Evolutionary conservation across 768 basidiomycete genomes (phyloP).

Genomic region (Pleurotus tuoliensis): DNA sequence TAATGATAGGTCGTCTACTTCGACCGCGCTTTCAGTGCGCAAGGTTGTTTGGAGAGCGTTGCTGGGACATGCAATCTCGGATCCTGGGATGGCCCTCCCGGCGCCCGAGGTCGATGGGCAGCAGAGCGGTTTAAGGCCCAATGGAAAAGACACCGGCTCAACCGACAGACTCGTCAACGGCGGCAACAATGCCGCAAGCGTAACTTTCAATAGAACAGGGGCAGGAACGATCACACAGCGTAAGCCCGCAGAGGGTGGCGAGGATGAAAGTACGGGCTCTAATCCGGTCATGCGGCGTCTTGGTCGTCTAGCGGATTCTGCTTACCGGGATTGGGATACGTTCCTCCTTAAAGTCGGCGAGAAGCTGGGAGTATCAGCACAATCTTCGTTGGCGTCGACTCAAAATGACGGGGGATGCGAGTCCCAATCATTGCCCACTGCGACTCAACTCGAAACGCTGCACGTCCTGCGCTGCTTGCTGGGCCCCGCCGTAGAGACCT

Average conservation of each 20-base stretch:
- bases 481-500: constrained; percentile 64
- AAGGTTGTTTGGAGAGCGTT: constrained; percentile 75
- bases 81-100: too few relatives aligned
- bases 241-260: neutral
- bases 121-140: too few relatives aligned
- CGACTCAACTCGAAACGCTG: constrained; percentile 48
- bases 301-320: constrained; percentile 46
- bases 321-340: constrained; percentile 46
- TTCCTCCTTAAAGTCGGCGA: constrained; percentile 33
- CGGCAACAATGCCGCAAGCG: too few relatives aligned
- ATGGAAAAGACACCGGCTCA: too few relatives aligned
- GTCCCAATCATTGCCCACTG: constrained; percentile 13
- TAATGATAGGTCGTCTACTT: constrained; percentile 23
- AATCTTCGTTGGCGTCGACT: neutral
- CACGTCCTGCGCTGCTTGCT: constrained; percentile 66
- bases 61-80: neutral
- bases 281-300: constrained; percentile 41
- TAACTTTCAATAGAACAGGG: neutral
- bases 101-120: too few relatives aligned
- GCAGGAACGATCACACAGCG: constrained; percentile 4
- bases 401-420: neutral
- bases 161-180: too few relatives aligned
- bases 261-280: constrained; percentile 27
- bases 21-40: constrained; percentile 49
- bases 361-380: constrained; percentile 23